Conservation (phyloP, 768 basidiomycete species). For the Leccinum barrowsii region DNA sequence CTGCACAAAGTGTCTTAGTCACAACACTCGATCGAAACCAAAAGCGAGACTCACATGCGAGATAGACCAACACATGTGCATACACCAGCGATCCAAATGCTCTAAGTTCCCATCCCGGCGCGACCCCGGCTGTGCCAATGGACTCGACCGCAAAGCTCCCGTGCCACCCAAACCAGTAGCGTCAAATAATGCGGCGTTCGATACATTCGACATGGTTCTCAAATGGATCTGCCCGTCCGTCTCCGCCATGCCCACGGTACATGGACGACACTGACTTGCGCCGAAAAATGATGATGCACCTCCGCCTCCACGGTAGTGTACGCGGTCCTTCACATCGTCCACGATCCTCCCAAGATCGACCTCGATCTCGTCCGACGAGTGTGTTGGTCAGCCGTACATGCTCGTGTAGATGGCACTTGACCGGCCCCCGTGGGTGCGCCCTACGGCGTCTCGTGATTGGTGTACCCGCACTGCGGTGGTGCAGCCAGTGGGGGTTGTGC, state of each 20-base stretch:
- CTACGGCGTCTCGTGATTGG: conserved; percentile 22
- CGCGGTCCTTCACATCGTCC: conserved; percentile 45
- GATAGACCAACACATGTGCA: not conserved
- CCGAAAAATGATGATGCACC: conserved; percentile 16
- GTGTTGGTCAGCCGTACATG: conserved; percentile 22
- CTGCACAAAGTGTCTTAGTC: not conserved
- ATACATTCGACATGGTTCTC: conserved; percentile 18
- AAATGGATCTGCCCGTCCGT: conserved; percentile 13
- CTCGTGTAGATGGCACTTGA: conserved; percentile 21
- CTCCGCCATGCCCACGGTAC: conserved; percentile 3
- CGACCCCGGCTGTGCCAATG: conserved; percentile 12
- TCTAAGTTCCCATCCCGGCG: not conserved
- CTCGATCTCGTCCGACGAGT: conserved; percentile 12
- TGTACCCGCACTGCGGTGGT: conserved; percentile 4
- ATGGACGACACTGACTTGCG: conserved; percentile 23
- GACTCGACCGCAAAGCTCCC: conserved; percentile 18
- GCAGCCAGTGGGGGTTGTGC: conserved; percentile 1
- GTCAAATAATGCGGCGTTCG: conserved; percentile 21
- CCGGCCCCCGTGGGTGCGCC: conserved; percentile 12
- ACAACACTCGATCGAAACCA: too few species aligned
- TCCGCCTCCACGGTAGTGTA: not conserved
- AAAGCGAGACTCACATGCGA: not conserved
- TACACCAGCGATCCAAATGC: not conserved
- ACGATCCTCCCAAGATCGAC: too few species aligned
- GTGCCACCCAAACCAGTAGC: conserved; percentile 18